Evolutionary conservation across 2,329 filamentous ascomycete genomes (phyloP), one percentile per base, ranked within the genome.

Genomic region (Lachnellula occidentalis): DNA sequence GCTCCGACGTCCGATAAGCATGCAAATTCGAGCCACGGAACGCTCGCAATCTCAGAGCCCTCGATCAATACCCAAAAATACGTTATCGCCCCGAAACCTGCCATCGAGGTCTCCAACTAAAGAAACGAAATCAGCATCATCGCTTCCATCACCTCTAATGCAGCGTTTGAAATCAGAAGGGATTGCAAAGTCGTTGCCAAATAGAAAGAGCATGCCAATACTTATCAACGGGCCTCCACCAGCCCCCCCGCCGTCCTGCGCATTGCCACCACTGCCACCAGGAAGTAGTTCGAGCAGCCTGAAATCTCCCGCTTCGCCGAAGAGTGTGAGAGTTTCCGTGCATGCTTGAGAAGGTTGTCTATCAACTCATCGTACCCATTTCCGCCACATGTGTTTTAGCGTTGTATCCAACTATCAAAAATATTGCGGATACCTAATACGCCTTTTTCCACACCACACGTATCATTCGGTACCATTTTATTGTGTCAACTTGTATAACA

Each of bases 51-150:
- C 21, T 7, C 34, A 50, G 12, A 36, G 45, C 74, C 59, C 77
- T 58, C 62, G 76, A 70, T 56, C 74, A 70, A 31, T 74, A 74
- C 53, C 74, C 71, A 46, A 74, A 66, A 50, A 77, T n/a, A 34
- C 24, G 3, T 17, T 8, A n/a, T 36, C 22, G 41, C 48, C 27
- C 21, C 49, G 24, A 34, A 51, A 3, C 22, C n/a, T 24, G 22
- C 34, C 15, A 21, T 48, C 12, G 17, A 31, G 9, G 24, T 17
- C 48, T 43, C n/a, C 21, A 21, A 31, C 19, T 4, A 39, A 15
- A 39, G 36, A 47, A 50, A 39, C 31, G 19, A 34, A 12, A 48
- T 36, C 34, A 39, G 34, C 53, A 34, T 46, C 53, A 36, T 19
- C 43, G n/a, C 37, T 12, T 56, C 21, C 31, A n/a, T 43, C 31